These are phyloP conservation scores for Colletotrichum magnum DNA, from an alignment of 2,329 filamentous ascomycete genomes.

Conservation along the genomic window DNA sequence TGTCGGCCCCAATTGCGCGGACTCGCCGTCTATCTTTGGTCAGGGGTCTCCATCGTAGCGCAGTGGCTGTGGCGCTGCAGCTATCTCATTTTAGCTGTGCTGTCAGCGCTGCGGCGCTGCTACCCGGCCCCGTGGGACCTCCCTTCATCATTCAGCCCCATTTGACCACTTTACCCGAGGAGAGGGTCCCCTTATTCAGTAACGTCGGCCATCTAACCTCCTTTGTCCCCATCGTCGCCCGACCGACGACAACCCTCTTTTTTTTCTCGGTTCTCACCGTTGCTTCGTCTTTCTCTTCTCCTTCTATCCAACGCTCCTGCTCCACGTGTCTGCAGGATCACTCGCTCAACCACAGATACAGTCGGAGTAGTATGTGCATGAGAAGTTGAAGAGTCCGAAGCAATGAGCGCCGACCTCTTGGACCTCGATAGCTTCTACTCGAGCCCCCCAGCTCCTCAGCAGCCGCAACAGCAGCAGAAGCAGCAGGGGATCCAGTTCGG, in stretches of 20 bases:
- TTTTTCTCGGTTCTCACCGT: slow-evolving; percentile 11
- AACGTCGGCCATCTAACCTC: slow-evolving; percentile 32
- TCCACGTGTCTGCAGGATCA: slow-evolving; percentile 1
- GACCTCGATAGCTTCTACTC: slow-evolving; percentile 69
- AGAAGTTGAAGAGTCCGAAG: slow-evolving; percentile 38
- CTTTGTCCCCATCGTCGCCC: slow-evolving; percentile 34
- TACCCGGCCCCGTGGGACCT: slow-evolving; percentile 33
- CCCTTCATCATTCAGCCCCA: slow-evolving; percentile 33
- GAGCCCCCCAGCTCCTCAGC: slow-evolving; percentile 46
- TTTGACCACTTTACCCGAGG: slow-evolving; percentile 20
- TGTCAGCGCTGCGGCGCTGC: slow-evolving; percentile 19
- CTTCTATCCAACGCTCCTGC: slow-evolving; percentile 1
- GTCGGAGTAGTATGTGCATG: slow-evolving; percentile 29
- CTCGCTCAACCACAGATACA: neutral
- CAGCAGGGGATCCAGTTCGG: slow-evolving; percentile 28
- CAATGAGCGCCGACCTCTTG: slow-evolving; percentile 77
- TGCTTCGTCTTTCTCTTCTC: slow-evolving; percentile 5
- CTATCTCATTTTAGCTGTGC: neutral
- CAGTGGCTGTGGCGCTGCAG: slow-evolving; percentile 36
- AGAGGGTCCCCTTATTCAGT: slow-evolving; percentile 34
- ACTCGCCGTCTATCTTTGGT: slow-evolving; percentile 27
- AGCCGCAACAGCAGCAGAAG: slow-evolving; percentile 42
- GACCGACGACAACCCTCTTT: slow-evolving; percentile 17
- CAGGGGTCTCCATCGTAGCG: slow-evolving; percentile 18
- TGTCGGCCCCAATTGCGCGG: slow-evolving; percentile 1